These are phyloP conservation scores for Wolfiporia cocos DNA, from an alignment of 1,284 basidiomycete genomes.

Conservation along the genomic window DNA sequence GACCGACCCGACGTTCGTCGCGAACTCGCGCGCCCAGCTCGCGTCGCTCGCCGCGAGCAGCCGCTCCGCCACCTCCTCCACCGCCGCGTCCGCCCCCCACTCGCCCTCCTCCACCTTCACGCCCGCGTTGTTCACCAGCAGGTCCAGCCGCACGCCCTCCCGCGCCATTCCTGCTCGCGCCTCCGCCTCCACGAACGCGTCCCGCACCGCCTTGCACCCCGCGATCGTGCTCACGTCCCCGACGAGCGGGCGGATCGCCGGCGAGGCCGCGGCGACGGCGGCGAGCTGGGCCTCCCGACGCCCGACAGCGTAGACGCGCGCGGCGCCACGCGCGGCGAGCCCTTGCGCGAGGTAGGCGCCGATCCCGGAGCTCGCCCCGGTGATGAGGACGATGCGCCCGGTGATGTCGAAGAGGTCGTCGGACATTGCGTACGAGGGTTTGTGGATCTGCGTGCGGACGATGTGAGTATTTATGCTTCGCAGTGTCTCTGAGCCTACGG, in stretches of 20 bases:
- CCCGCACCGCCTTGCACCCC: slow-evolving; percentile 11
- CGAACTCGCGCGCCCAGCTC: slow-evolving; percentile 14
- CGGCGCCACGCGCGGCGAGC: slow-evolving; percentile 8
- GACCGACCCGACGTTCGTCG: slow-evolving; percentile 12
- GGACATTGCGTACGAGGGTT: too few species aligned
- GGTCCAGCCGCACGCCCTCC: slow-evolving; percentile 8
- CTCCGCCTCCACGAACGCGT: slow-evolving; percentile 11
- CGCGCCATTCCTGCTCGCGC: slow-evolving; percentile 6
- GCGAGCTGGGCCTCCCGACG: slow-evolving; percentile 9
- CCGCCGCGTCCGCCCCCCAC: slow-evolving; percentile 8
- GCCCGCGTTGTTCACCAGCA: slow-evolving; percentile 17
- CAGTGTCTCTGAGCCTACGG: too few species aligned
- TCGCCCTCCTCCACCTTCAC: slow-evolving; percentile 8
- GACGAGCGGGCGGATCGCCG: slow-evolving; percentile 11
- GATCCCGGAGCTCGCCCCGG: slow-evolving; percentile 12
- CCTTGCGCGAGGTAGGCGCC: slow-evolving; percentile 12
- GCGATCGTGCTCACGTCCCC: slow-evolving; percentile 14
- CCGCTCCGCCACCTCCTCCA: slow-evolving; percentile 9
- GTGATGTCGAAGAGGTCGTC: slow-evolving; percentile 9
- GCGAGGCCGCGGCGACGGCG: slow-evolving; percentile 1
- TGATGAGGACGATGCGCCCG: slow-evolving; percentile 11
- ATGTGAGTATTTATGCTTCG: not conserved
- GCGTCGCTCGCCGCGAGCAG: slow-evolving; percentile 13
- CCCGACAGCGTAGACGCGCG: slow-evolving; percentile 16
- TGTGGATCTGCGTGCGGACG: too few species aligned